Percentiles rank a stretch among this genome's conserved stretches.
Evolutionary conservation across 441 rosid genomes (phyloP).

Genomic region (Isatis lusitanica): DNA sequence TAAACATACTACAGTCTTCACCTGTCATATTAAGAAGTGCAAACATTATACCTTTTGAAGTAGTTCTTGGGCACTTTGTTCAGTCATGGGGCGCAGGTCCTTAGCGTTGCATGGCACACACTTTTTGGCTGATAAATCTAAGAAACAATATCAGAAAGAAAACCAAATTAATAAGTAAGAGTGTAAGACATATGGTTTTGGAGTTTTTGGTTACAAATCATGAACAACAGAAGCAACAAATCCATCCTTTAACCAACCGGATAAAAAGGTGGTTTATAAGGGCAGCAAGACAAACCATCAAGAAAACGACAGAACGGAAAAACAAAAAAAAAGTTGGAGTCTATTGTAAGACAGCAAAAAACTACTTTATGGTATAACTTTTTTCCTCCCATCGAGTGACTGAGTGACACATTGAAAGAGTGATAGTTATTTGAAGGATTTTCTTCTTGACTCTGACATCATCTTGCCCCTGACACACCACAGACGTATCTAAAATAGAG

Average conservation of each 20-base stretch:
- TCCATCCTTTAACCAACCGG: background rate
- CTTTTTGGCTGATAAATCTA: constrained; percentile 74
- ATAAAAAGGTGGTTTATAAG: background rate
- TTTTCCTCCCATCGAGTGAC: background rate
- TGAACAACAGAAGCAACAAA: background rate
- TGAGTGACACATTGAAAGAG: background rate
- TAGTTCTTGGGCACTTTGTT: constrained; percentile 58
- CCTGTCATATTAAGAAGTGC: background rate
- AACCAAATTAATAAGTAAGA: background rate
- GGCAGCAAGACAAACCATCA: no score
- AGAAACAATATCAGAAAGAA: constrained; percentile 22
- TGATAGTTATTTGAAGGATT: no score
- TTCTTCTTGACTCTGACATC: no score
- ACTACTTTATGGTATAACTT: background rate
- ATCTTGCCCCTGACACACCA: no score
- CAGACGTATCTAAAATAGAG: no score
- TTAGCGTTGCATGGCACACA: constrained; percentile 82
- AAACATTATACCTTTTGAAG: constrained; percentile 51
- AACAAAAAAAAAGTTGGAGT: background rate
- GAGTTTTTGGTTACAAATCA: background rate
- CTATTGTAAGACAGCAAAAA: background rate
- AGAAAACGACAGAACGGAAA: no score
- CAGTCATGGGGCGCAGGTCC: constrained; percentile 75
- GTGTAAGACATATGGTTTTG: background rate
- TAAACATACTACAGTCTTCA: background rate